Conservation (phyloP, 1,284 basidiomycete genomes). For the Rhizoctonia solani region DNA sequence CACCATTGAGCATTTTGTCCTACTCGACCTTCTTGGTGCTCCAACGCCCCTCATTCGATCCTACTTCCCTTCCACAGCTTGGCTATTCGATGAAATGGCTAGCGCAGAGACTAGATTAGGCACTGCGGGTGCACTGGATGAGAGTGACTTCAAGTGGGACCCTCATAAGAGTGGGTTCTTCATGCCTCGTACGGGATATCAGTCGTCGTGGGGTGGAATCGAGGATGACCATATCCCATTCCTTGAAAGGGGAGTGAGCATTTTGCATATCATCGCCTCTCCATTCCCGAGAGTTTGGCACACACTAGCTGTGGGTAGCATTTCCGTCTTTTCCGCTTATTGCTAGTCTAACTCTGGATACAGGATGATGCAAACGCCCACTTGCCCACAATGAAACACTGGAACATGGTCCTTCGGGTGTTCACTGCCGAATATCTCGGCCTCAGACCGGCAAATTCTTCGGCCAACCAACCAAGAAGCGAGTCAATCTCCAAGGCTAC, state of each 20-base stretch:
- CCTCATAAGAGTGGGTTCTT: slow-evolving; percentile 59
- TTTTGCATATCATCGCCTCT: slow-evolving; percentile 87
- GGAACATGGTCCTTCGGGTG: slow-evolving; percentile 87
- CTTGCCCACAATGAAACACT: slow-evolving; percentile 81
- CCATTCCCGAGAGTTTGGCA: slow-evolving; percentile 97
- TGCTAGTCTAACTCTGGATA: slow-evolving; percentile 5
- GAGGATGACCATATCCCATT: slow-evolving; percentile 98
- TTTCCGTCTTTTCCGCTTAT: slow-evolving; percentile 1
- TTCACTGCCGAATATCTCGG: slow-evolving; percentile 91
- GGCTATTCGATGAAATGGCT: slow-evolving; percentile 80
- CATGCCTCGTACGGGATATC: slow-evolving; percentile 50
- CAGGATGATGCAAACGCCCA: slow-evolving; percentile 91
- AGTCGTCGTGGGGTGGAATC: slow-evolving; percentile 63
- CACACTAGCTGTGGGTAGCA: slow-evolving; percentile 62
- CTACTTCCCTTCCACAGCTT: slow-evolving; percentile 86
- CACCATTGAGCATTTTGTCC: slow-evolving; percentile 84
- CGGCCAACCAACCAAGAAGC: slow-evolving; percentile 3
- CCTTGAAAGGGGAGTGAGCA: slow-evolving; percentile 77
- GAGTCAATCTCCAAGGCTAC: slow-evolving; percentile 20
- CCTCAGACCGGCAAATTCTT: slow-evolving; percentile 47
- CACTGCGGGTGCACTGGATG: slow-evolving; percentile 61
- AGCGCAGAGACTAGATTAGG: slow-evolving; percentile 67
- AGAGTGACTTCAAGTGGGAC: slow-evolving; percentile 48
- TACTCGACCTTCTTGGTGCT: slow-evolving; percentile 87
- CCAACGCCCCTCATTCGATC: slow-evolving; percentile 71